Evolutionary conservation across 192 early-diverging fungal species (phyloP).

Genomic region (Helicostylum pulchrum): DNA sequence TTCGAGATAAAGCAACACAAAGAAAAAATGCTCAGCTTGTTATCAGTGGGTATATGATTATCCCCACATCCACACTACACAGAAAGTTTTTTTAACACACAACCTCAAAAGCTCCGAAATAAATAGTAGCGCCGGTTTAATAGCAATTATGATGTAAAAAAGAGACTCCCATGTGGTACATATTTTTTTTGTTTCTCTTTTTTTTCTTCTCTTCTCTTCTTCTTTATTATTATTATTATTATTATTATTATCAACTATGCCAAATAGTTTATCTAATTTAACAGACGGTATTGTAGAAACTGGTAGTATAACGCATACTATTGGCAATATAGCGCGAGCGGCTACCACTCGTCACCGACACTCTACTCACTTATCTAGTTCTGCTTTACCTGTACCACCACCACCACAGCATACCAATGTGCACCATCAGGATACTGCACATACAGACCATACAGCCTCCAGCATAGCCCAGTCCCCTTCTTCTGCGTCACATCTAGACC

Average conservation of each 20-base stretch:
- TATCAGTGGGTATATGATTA: too few relatives aligned
- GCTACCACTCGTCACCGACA: conserved; percentile 9
- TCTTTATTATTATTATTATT: not conserved
- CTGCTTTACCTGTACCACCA: not conserved
- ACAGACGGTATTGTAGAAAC: not conserved
- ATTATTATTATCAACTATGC: not conserved
- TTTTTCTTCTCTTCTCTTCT: too few relatives aligned
- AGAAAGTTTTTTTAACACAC: too few relatives aligned
- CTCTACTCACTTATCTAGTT: not conserved
- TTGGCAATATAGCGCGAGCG: conserved; percentile 9
- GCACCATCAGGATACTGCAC: not conserved
- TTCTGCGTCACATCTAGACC: not conserved
- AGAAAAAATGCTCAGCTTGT: too few relatives aligned
- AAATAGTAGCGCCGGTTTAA: too few relatives aligned
- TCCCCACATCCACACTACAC: too few relatives aligned
- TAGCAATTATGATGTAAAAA: too few relatives aligned
- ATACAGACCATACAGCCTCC: not conserved
- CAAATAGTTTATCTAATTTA: not conserved
- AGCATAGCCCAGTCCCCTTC: not conserved
- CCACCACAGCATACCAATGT: conserved; percentile 13
- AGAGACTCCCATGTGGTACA: too few relatives aligned
- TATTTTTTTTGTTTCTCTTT: too few relatives aligned
- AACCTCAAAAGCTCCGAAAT: too few relatives aligned
- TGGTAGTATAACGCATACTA: conserved; percentile 3
- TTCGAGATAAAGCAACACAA: too few relatives aligned